Conservation (phyloP, 257 asterid genomes). For the Penstemon newberryi region DNA sequence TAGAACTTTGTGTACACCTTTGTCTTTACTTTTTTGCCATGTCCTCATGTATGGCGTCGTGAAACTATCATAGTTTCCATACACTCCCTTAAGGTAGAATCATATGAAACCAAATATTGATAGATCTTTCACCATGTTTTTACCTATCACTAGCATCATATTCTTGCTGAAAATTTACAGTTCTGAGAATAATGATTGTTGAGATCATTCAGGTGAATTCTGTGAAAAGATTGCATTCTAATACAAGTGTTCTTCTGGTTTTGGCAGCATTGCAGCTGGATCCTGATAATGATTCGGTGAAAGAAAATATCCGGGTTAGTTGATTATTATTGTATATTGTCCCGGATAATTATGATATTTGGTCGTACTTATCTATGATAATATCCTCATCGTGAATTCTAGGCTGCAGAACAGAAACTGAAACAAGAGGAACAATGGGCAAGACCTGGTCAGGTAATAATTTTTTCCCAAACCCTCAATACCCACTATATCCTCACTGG, state of each 20-base stretch:
- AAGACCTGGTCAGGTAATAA: constrained; percentile 56
- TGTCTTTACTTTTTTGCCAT: constrained; percentile 3
- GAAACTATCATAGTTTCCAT: constrained; percentile 9
- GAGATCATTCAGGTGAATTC: constrained; percentile 10
- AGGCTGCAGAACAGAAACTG: constrained; percentile 78
- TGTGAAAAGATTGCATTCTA: constrained; percentile 19
- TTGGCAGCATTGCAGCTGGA: constrained; percentile 79
- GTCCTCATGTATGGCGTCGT: background rate
- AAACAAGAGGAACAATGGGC: constrained; percentile 55
- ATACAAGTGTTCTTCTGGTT: constrained; percentile 23
- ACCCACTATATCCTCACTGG: background rate
- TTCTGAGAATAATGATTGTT: constrained; percentile 19
- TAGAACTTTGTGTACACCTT: constrained; percentile 1
- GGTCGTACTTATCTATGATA: constrained; percentile 19
- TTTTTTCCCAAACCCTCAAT: constrained; percentile 13
- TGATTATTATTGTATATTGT: constrained; percentile 22
- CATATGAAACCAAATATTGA: background rate
- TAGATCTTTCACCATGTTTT: constrained; percentile 20
- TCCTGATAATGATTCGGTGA: constrained; percentile 65
- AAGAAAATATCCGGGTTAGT: constrained; percentile 81
- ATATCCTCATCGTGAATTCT: constrained; percentile 21
- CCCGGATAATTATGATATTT: constrained; percentile 5
- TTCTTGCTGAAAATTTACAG: background rate
- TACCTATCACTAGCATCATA: constrained; percentile 7
- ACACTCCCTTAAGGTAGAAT: constrained; percentile 14